These are phyloP conservation scores for Musa schizocarpa DNA, from an alignment of 176 grass and related monocot species.

Conservation along the genomic window DNA sequence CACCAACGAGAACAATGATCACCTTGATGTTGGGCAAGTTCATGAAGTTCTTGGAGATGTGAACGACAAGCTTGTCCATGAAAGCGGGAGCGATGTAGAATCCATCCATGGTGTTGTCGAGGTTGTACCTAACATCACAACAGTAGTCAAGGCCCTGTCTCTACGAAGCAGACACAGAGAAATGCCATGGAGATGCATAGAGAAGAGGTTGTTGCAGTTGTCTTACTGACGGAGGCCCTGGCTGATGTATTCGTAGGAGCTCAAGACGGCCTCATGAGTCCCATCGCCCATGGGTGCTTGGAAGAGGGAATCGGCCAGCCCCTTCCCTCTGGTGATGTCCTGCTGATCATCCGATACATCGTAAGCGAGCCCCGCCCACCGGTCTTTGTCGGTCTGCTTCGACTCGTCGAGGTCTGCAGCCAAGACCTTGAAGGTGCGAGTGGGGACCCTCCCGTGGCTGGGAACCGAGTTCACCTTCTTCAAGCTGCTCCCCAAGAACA, in stretches of 20 bases:
- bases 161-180: too few species aligned
- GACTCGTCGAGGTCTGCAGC: slow-evolving; percentile 14
- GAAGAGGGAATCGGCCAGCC: slow-evolving; percentile 14
- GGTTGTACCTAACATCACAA: neutral
- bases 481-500: slow-evolving; percentile 7
- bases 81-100: slow-evolving; percentile 23
- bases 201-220: neutral
- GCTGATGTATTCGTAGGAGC: slow-evolving; percentile 23
- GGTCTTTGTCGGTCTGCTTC: slow-evolving; percentile 21
- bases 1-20: too few species aligned
- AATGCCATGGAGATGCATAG: too few species aligned
- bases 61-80: slow-evolving; percentile 24
- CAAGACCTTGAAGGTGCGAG: slow-evolving; percentile 13
- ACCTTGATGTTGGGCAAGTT: slow-evolving; percentile 24
- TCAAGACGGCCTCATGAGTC: slow-evolving; percentile 11
- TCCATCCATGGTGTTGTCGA: slow-evolving; percentile 18
- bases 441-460: neutral
- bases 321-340: slow-evolving; percentile 26
- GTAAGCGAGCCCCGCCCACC: slow-evolving; percentile 6
- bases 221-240: slow-evolving; percentile 18
- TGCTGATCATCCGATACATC: slow-evolving; percentile 18
- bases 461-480: neutral
- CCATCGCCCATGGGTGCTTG: slow-evolving; percentile 16
- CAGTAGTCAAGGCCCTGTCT: too few species aligned
- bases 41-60: slow-evolving; percentile 25